Percentiles rank a stretch among this genome's conserved stretches.
phyloP scores from a whole-genome alignment of 169 alveolate species.

The Nephromyces sp. region DNA sequence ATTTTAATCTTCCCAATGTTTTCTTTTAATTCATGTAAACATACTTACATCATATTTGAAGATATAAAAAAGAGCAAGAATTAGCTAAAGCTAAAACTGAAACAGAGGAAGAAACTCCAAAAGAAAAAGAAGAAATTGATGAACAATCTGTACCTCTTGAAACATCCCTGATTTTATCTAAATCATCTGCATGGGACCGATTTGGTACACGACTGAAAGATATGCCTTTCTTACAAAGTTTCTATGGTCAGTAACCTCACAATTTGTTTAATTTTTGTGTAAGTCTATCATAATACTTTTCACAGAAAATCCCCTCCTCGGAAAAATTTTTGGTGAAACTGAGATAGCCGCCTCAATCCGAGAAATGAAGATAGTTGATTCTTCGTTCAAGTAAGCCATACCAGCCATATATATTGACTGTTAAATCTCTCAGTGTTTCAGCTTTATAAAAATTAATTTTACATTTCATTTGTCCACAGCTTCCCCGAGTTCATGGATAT shows the following conservation, averaged over 20 bases:
- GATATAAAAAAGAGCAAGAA: constrained; percentile 7
- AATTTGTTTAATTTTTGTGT: no score
- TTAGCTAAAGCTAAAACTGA: not conserved
- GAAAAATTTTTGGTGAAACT: constrained; percentile 68
- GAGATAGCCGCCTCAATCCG: constrained; percentile 68
- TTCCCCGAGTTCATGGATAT: constrained; percentile 61
- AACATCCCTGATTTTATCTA: constrained; percentile 42
- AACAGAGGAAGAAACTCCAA: not conserved
- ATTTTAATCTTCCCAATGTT: not conserved
- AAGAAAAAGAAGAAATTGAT: not conserved
- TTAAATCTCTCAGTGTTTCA: no score
- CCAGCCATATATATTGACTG: no score
- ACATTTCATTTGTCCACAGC: constrained; percentile 21
- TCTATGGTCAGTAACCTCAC: constrained; percentile 62
- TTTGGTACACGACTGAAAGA: constrained; percentile 69
- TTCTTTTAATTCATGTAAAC: not conserved
- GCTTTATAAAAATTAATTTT: not conserved
- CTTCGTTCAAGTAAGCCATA: constrained; percentile 41
- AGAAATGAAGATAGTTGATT: constrained; percentile 73
- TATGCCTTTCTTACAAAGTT: constrained; percentile 70
- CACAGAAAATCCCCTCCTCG: constrained; percentile 57
- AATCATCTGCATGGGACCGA: constrained; percentile 39
- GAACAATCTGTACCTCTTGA: constrained; percentile 22
- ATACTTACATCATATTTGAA: constrained; percentile 26
- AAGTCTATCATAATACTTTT: not conserved